Conservation (phyloP, 306 rosid genomes). For the Inga leiocalycina region DNA sequence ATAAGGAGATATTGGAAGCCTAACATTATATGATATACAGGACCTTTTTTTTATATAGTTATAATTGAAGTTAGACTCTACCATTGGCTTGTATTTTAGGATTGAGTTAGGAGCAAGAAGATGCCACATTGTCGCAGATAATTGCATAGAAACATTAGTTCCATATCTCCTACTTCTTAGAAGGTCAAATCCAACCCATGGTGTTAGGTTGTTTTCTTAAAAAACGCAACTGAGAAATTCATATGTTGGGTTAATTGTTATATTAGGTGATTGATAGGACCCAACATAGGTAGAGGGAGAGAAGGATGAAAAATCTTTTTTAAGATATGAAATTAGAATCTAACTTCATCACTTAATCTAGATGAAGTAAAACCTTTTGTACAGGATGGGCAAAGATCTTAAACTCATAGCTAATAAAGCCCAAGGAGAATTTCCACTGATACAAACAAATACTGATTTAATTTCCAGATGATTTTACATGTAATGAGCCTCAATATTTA, state of each 20-base stretch:
- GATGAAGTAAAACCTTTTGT: too few species aligned
- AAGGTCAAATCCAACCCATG: background rate
- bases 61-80: background rate
- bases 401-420: too few species aligned
- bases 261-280: too few species aligned
- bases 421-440: too few species aligned
- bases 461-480: too few species aligned
- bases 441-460: too few species aligned
- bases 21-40: background rate
- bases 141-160: background rate
- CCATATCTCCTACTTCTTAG: slow-evolving; percentile 7
- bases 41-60: slow-evolving; percentile 4
- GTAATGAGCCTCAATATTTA: too few species aligned
- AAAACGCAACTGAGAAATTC: background rate
- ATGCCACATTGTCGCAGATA: background rate
- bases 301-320: too few species aligned
- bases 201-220: background rate
- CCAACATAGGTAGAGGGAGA: too few species aligned
- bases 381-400: too few species aligned
- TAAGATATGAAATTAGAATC: too few species aligned
- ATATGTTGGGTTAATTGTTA: background rate
- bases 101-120: slow-evolving; percentile 10
- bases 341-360: too few species aligned
- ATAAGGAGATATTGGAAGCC: background rate
- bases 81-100: slow-evolving; percentile 4